Evolutionary conservation across 768 basidiomycete species (phyloP), one percentile per base, ranked within the genome.

Genomic region (Suillus variegatus): DNA sequence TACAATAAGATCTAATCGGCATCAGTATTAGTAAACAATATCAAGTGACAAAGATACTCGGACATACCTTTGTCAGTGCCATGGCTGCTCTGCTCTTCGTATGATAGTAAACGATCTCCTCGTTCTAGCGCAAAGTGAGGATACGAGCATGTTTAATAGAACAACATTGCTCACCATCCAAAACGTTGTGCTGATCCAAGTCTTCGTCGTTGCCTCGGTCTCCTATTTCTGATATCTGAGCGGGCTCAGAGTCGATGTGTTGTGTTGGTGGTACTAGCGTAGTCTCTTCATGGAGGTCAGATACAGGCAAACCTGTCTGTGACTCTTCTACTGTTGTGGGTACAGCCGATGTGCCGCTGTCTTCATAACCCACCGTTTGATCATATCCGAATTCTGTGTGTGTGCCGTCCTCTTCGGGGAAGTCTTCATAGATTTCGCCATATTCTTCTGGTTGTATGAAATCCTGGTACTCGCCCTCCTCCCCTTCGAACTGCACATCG

Each of bases 391-490:
- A 38, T 25, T 62, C 60, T 28, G 65, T 52, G 5, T 63, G 65
- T 1, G 64, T 72, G 10, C 69, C 73, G 0, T 71, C 66, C 43
- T 71, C 73, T 56, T 81, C 79, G 0, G 70, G 70, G 14, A 77
- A 70, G 36, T 74, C 77, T 36, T 80, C 81, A 28, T 75, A 78
- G 49, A 67, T 71, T 43, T 78, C 77, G 32, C 79, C 76, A 63
- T 78, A 76, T 28, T 81, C 81, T 58, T 74, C 77, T 3, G 68
- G 64, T 35, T 79, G 75, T 55, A 69, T 70, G 51, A 75, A 71
- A 40, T 79, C 77, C 22, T 73, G 49, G 55, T 79, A 78, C 61
- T 77, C 78, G 7, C 73, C 69, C 13, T 74, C 76, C 49, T 81
- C 78, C 54, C 70, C 78, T 18, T 69, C 74, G 9, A 68, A 73